phyloP scores from a whole-genome alignment of 2,329 filamentous ascomycete genomes.

The Knufia petricola region DNA sequence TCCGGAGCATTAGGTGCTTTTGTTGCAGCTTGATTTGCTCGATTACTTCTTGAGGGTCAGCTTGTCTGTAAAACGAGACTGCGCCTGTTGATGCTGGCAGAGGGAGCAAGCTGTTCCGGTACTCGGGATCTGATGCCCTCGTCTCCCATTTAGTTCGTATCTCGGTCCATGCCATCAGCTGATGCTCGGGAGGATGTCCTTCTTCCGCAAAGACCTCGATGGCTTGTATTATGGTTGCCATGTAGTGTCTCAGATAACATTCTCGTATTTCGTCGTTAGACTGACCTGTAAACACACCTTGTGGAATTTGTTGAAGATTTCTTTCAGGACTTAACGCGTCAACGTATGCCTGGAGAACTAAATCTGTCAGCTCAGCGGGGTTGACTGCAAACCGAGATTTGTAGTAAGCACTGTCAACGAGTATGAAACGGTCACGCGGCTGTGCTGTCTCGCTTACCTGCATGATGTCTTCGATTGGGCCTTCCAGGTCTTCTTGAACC shows the following conservation, averaged over 20 bases:
- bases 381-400: not conserved
- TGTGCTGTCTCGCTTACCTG: not conserved
- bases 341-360: not conserved
- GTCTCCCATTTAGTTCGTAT: too few relatives aligned
- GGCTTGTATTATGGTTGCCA: not conserved
- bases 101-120: too few relatives aligned
- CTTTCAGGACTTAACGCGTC: not conserved
- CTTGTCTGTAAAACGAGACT: too few relatives aligned
- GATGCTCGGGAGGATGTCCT: not conserved
- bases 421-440: not conserved
- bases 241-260: not conserved
- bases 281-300: not conserved
- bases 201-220: not conserved
- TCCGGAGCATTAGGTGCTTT: too few relatives aligned
- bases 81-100: too few relatives aligned
- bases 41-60: too few relatives aligned
- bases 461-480: not conserved
- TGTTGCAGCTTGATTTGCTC: too few relatives aligned
- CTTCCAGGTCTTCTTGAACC: not conserved
- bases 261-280: not conserved
- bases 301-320: not conserved
- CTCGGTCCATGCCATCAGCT: not conserved
- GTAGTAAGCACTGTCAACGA: slow-evolving; percentile 1
- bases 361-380: not conserved
- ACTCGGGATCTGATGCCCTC: too few relatives aligned